These are phyloP conservation scores for Fusarium sp. DNA, from an alignment of 2,329 filamentous ascomycete species.

Conservation along the genomic window DNA sequence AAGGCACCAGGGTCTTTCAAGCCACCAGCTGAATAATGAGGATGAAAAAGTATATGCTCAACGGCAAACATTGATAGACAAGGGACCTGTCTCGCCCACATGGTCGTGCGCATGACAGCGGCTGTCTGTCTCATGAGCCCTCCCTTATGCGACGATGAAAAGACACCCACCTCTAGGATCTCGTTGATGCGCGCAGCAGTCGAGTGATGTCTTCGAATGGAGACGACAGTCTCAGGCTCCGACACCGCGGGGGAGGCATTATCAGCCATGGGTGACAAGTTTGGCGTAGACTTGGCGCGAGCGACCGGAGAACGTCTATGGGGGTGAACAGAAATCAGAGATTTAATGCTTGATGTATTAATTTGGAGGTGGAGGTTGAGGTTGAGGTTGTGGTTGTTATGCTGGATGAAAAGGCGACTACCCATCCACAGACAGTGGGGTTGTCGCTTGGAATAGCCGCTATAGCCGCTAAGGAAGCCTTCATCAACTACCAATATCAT, in stretches of 20 bases:
- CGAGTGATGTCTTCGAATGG: constrained; percentile 31
- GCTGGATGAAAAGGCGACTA: background rate
- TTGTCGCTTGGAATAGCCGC: constrained; percentile 8
- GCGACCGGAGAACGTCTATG: background rate
- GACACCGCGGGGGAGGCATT: constrained; percentile 4
- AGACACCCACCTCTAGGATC: constrained; percentile 56
- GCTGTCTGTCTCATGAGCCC: constrained; percentile 12
- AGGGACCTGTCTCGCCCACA: background rate
- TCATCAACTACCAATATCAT: background rate
- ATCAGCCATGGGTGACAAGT: constrained; percentile 4
- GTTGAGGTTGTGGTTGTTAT: constrained; percentile 7
- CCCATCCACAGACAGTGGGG: constrained; percentile 7
- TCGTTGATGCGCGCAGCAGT: constrained; percentile 55
- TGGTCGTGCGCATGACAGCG: constrained; percentile 1
- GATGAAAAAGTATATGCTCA: background rate
- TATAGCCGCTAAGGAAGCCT: background rate
- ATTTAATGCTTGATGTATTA: background rate
- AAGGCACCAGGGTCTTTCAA: constrained; percentile 13
- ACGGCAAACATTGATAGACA: background rate
- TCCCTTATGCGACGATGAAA: background rate
- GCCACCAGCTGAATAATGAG: constrained; percentile 19
- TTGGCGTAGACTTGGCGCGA: background rate
- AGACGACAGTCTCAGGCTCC: constrained; percentile 9
- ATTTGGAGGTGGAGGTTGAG: constrained; percentile 1
- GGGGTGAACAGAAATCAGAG: background rate